These are phyloP conservation scores for Oldenlandia corymbosa DNA, from an alignment of 257 asterid species.

Conservation along the genomic window DNA sequence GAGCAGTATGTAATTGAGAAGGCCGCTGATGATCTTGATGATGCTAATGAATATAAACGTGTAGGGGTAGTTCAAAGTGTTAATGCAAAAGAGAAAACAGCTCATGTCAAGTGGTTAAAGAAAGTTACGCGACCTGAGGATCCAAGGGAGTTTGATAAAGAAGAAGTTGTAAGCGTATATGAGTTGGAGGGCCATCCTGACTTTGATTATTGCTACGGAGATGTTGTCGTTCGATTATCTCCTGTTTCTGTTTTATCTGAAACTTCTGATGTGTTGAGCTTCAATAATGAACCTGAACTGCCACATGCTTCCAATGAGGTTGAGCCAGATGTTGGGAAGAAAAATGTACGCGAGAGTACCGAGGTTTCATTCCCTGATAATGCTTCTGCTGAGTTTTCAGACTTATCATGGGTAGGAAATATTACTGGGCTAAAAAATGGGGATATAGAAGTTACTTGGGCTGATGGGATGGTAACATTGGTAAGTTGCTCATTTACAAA, in stretches of 20 bases:
- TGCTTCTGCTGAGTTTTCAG: constrained; percentile 47
- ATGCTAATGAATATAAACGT: constrained; percentile 57
- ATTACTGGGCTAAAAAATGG: constrained; percentile 85
- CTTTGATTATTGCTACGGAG: constrained; percentile 96
- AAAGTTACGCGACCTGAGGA: constrained; percentile 78
- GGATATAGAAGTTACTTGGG: constrained; percentile 97
- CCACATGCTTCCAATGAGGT: constrained; percentile 31
- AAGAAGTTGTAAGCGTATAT: constrained; percentile 94
- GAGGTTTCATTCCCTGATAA: constrained; percentile 36
- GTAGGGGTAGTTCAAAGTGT: constrained; percentile 88
- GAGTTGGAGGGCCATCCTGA: constrained; percentile 99
- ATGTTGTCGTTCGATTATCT: constrained; percentile 86
- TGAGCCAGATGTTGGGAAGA: constrained; percentile 26
- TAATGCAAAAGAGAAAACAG: constrained; percentile 83
- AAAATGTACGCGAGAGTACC: constrained; percentile 22
- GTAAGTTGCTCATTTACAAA: constrained; percentile 32
- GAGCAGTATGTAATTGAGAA: constrained; percentile 97
- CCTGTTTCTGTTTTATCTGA: constrained; percentile 54
- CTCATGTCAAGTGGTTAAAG: constrained; percentile 89
- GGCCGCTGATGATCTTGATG: constrained; percentile 69
- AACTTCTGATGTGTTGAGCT: constrained; percentile 25
- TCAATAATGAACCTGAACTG: constrained; percentile 28
- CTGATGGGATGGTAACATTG: constrained; percentile 93
- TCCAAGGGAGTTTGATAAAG: constrained; percentile 81
- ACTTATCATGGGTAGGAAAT: constrained; percentile 96